Percentiles rank a stretch among this genome's conserved stretches.
These are phyloP conservation scores for Cladosporium austrohemisphaericum DNA, from an alignment of 2,329 filamentous ascomycete species.

Conservation along the genomic window DNA sequence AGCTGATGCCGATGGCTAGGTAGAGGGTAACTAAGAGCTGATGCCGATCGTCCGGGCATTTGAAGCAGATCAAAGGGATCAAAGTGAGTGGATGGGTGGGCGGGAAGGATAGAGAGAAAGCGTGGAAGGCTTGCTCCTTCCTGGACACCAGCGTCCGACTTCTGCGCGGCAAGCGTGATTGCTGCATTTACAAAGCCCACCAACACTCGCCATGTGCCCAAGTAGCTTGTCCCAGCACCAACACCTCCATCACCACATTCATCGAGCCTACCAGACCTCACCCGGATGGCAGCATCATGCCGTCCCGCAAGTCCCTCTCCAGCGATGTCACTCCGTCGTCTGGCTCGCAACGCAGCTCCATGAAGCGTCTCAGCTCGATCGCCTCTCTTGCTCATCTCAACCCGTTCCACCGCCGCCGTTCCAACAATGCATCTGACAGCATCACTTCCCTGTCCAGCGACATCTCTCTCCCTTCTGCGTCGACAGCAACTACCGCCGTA, in stretches of 20 bases:
- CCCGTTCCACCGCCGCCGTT: conserved; percentile 32
- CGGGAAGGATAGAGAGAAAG: too few relatives aligned
- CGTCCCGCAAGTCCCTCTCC: conserved; percentile 23
- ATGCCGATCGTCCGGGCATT: too few relatives aligned
- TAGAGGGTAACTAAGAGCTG: too few relatives aligned
- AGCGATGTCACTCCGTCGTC: conserved; percentile 17
- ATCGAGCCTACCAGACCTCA: background rate
- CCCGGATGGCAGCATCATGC: conserved; percentile 19
- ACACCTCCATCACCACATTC: background rate
- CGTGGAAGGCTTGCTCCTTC: too few relatives aligned
- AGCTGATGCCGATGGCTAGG: too few relatives aligned
- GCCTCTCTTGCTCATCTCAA: conserved; percentile 33
- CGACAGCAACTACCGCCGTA: conserved; percentile 14
- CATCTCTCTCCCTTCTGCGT: conserved; percentile 15
- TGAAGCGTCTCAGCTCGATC: conserved; percentile 32
- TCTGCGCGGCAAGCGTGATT: background rate
- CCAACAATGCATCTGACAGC: conserved; percentile 26
- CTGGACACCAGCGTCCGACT: too few relatives aligned
- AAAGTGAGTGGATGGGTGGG: too few relatives aligned
- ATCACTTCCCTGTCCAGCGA: conserved; percentile 26
- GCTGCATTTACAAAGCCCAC: background rate
- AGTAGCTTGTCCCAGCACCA: background rate
- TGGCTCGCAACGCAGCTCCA: conserved; percentile 11
- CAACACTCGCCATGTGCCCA: background rate
- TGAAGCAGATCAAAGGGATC: too few relatives aligned